Percentiles rank a stretch among this genome's conserved stretches.
Evolutionary conservation across 2,329 filamentous ascomycete genomes (phyloP).

Genomic region (Setomelanomma holmii): DNA sequence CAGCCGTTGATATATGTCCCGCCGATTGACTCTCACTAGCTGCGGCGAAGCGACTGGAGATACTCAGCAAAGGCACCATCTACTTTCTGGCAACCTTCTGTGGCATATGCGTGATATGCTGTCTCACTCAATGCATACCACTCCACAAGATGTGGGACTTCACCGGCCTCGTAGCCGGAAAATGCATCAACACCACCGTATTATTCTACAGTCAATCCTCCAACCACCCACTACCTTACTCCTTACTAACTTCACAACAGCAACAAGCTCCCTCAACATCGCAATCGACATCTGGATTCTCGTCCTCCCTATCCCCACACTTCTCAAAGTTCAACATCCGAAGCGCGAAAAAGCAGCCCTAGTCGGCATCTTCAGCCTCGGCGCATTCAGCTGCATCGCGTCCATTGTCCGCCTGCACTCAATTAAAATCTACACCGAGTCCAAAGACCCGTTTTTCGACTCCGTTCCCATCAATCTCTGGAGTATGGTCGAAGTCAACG

Average conservation of each 20-base stretch:
- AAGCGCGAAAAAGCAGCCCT: slow-evolving; percentile 84
- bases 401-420: slow-evolving; percentile 67
- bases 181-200: slow-evolving; percentile 43
- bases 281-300: slow-evolving; percentile 87
- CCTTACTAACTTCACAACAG: slow-evolving; percentile 4
- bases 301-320: slow-evolving; percentile 80
- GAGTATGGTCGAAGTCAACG: slow-evolving; percentile 88
- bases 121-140: slow-evolving; percentile 40
- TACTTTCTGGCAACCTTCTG: slow-evolving; percentile 33
- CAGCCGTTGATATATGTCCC: background rate
- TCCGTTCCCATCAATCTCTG: slow-evolving; percentile 88
- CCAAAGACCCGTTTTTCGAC: slow-evolving; percentile 67
- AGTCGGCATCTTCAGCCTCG: slow-evolving; percentile 80
- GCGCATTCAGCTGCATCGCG: slow-evolving; percentile 88
- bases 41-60: slow-evolving; percentile 29
- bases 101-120: slow-evolving; percentile 32
- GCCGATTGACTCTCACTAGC: slow-evolving; percentile 15
- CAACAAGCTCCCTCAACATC: slow-evolving; percentile 77
- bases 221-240: background rate
- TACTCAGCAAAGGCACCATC: slow-evolving; percentile 31
- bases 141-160: slow-evolving; percentile 45
- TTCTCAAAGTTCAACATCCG: slow-evolving; percentile 83
- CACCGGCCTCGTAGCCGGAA: slow-evolving; percentile 28
- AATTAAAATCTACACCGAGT: slow-evolving; percentile 48
- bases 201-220: slow-evolving; percentile 41